Evolutionary conservation across 306 rosid genomes (phyloP).

Genomic region (Sindora glabra): DNA sequence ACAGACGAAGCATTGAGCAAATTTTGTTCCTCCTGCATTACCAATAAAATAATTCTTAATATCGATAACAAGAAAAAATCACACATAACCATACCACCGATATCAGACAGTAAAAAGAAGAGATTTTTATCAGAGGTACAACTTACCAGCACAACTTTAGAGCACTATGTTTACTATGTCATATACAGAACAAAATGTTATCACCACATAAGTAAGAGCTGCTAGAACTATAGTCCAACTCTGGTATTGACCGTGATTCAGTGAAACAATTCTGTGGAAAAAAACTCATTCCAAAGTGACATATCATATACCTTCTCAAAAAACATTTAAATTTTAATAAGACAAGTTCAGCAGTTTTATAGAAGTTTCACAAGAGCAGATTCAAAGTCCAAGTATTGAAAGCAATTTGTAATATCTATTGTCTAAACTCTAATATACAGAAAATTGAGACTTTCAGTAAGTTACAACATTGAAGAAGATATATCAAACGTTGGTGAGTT

Average conservation of each 20-base stretch:
- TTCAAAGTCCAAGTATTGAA: neutral
- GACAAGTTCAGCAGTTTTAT: neutral
- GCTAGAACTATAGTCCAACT: too few species aligned
- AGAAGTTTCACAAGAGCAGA: neutral
- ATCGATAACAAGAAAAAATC: neutral
- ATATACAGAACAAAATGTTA: neutral
- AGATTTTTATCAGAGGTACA: neutral
- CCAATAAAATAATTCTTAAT: slow-evolving; percentile 4
- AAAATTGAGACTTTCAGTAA: neutral
- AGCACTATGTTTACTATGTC: neutral
- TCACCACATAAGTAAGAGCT: too few species aligned
- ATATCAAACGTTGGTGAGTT: neutral
- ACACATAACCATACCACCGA: neutral
- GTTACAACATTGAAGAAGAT: neutral
- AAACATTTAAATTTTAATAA: neutral
- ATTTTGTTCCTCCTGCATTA: slow-evolving; percentile 77
- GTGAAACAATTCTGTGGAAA: neutral
- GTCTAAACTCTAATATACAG: neutral
- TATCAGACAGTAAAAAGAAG: neutral
- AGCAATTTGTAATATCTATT: neutral
- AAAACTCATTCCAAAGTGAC: neutral
- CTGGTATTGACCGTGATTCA: too few species aligned
- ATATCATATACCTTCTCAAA: neutral
- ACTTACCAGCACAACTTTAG: neutral
- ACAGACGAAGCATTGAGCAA: slow-evolving; percentile 87